Evolutionary conservation across 2,329 filamentous ascomycete genomes (phyloP).

Genomic region (Colletotrichum viniferum): DNA sequence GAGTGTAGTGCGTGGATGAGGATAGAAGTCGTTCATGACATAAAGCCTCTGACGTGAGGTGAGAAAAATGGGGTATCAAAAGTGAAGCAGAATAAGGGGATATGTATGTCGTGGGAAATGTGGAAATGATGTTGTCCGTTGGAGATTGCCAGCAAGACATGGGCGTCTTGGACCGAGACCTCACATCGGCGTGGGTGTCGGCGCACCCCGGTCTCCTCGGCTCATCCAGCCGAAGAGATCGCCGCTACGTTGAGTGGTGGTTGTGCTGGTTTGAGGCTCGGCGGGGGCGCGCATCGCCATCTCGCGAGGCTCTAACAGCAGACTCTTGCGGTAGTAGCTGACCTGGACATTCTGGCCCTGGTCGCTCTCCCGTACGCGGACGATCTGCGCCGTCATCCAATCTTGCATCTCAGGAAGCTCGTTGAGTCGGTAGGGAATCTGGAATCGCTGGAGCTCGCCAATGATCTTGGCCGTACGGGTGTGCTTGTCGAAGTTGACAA

Average conservation of each 20-base stretch:
- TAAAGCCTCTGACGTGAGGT: conserved; percentile 12
- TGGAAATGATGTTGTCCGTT: conserved; percentile 11
- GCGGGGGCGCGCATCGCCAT: conserved; percentile 35
- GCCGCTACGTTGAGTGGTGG: conserved; percentile 31
- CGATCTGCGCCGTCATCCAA: conserved; percentile 86
- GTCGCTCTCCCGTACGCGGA: conserved; percentile 70
- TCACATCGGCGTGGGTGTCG: conserved; percentile 15
- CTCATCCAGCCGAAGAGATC: conserved; percentile 59
- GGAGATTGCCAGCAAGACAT: neutral
- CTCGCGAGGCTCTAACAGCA: conserved; percentile 81
- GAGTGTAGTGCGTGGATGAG: neutral
- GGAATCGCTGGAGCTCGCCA: conserved; percentile 92
- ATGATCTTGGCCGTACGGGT: conserved; percentile 94
- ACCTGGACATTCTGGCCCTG: conserved; percentile 60
- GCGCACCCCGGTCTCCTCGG: conserved; percentile 41
- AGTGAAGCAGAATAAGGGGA: conserved; percentile 21
- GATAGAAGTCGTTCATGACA: conserved; percentile 10
- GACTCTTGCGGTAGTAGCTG: conserved; percentile 78
- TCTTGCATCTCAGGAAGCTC: conserved; percentile 89
- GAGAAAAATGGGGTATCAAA: conserved; percentile 40
- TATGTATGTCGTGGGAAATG: conserved; percentile 9
- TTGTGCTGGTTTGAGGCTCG: conserved; percentile 24
- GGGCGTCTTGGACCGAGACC: neutral
- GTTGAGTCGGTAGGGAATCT: conserved; percentile 85
- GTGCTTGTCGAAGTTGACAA: conserved; percentile 99